phyloP scores from a whole-genome alignment of 106 monocot species.

The Acorus gramineus region DNA sequence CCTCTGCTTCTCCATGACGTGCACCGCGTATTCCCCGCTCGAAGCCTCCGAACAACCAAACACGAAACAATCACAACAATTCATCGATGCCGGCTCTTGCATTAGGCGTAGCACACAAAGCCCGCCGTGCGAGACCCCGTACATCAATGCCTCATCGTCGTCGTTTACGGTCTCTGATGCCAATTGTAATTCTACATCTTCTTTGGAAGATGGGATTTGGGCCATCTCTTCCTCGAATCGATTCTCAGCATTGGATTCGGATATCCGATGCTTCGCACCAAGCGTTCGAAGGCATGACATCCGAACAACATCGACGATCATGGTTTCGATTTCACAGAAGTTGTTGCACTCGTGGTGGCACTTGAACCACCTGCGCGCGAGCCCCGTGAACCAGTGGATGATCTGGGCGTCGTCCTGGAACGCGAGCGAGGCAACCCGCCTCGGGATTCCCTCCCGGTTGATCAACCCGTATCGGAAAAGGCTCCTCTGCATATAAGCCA shows the following conservation, averaged over 20 bases:
- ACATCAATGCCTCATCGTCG: constrained; percentile 62
- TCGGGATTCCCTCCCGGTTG: constrained; percentile 49
- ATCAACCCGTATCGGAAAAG: constrained; percentile 65
- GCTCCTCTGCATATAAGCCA: constrained; percentile 29
- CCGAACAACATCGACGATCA: constrained; percentile 45
- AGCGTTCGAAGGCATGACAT: constrained; percentile 82
- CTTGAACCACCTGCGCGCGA: constrained; percentile 62
- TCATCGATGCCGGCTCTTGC: constrained; percentile 38
- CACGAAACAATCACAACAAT: constrained; percentile 46
- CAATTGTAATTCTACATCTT: constrained; percentile 32
- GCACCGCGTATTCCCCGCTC: constrained; percentile 49
- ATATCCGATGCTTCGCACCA: constrained; percentile 64
- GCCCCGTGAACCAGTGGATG: constrained; percentile 71
- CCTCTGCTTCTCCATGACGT: constrained; percentile 53
- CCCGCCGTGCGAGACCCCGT: constrained; percentile 57
- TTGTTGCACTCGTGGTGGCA: constrained; percentile 67
- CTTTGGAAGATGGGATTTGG: constrained; percentile 30
- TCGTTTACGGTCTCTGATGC: constrained; percentile 2
- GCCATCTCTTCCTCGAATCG: constrained; percentile 44
- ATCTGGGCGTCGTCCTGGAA: constrained; percentile 77
- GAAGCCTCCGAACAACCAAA: constrained; percentile 51
- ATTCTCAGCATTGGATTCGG: constrained; percentile 67
- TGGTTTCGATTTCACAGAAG: constrained; percentile 47
- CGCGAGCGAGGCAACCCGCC: constrained; percentile 45
- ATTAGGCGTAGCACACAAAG: constrained; percentile 53